Conservation (phyloP, 1,139 yeast species). For the Debaryomyces nepalensis region DNA sequence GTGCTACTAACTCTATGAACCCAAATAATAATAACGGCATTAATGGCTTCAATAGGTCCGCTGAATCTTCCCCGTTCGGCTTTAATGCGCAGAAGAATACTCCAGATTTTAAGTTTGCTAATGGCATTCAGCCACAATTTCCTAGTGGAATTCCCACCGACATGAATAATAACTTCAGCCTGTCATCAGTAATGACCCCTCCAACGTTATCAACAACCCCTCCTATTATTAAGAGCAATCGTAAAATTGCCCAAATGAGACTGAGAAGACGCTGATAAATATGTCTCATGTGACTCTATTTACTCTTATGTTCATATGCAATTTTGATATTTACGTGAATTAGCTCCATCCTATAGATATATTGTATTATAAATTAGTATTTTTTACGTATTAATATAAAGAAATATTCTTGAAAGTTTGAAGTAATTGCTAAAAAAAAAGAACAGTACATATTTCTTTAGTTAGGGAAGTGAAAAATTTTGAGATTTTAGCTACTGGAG, state of each 20-base stretch:
- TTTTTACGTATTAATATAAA: too few species aligned
- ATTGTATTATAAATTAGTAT: too few species aligned
- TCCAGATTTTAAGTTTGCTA: constrained; percentile 3
- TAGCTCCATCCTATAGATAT: constrained; percentile 6
- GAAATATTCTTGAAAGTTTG: too few species aligned
- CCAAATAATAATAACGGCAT: constrained; percentile 7
- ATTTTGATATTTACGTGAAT: constrained; percentile 6
- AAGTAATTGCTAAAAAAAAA: too few species aligned
- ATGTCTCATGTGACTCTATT: constrained; percentile 4
- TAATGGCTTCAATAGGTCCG: constrained; percentile 2
- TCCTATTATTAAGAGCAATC: constrained; percentile 23
- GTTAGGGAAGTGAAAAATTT: too few species aligned
- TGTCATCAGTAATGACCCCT: constrained; percentile 9
- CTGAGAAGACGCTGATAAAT: constrained; percentile 29
- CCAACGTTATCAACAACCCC: constrained; percentile 19
- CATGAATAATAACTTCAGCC: neutral
- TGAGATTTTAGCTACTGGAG: too few species aligned
- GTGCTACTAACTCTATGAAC: constrained; percentile 7
- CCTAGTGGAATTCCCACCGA: neutral
- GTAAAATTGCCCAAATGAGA: constrained; percentile 37
- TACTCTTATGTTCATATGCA: constrained; percentile 3
- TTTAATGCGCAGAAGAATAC: neutral
- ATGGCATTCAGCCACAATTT: constrained; percentile 6
- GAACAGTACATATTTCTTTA: too few species aligned
- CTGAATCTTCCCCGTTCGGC: constrained; percentile 4